phyloP scores from a whole-genome alignment of 108 stramenopile species.

The Cyclotella kingstonii region DNA sequence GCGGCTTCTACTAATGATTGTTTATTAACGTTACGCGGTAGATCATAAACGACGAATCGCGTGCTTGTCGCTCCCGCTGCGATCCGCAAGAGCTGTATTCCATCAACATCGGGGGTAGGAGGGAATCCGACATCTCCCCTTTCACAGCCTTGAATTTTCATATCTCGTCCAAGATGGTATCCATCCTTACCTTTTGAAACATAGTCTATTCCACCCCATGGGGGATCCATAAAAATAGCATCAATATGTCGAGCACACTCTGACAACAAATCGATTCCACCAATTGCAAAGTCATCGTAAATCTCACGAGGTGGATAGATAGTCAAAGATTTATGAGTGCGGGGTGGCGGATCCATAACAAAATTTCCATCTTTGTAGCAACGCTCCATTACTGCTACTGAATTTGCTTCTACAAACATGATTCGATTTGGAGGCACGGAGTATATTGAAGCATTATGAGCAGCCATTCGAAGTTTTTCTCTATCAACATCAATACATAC shows the following conservation, averaged over 20 bases:
- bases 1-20: constrained; percentile 69
- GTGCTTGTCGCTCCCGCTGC: constrained; percentile 72
- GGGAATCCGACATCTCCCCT: constrained; percentile 37
- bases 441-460: constrained; percentile 93
- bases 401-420: constrained; percentile 81
- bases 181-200: constrained; percentile 77
- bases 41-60: constrained; percentile 68
- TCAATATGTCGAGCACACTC: constrained; percentile 55
- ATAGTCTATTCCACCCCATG: constrained; percentile 86
- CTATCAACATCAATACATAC: constrained; percentile 90
- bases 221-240: constrained; percentile 85
- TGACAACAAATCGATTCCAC: constrained; percentile 68
- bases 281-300: constrained; percentile 67
- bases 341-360: constrained; percentile 56
- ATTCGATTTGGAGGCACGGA: constrained; percentile 73
- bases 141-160: constrained; percentile 71
- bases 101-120: constrained; percentile 50
- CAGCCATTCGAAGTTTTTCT: constrained; percentile 81
- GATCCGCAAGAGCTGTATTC: constrained; percentile 64
- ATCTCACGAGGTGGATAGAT: constrained; percentile 56
- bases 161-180: constrained; percentile 78
- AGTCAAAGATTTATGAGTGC: constrained; percentile 24
- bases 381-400: constrained; percentile 66
- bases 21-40: constrained; percentile 79
- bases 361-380: constrained; percentile 71